Evolutionary conservation across 2,329 filamentous ascomycete species (phyloP).

Genomic region (Penicillium nordicum): DNA sequence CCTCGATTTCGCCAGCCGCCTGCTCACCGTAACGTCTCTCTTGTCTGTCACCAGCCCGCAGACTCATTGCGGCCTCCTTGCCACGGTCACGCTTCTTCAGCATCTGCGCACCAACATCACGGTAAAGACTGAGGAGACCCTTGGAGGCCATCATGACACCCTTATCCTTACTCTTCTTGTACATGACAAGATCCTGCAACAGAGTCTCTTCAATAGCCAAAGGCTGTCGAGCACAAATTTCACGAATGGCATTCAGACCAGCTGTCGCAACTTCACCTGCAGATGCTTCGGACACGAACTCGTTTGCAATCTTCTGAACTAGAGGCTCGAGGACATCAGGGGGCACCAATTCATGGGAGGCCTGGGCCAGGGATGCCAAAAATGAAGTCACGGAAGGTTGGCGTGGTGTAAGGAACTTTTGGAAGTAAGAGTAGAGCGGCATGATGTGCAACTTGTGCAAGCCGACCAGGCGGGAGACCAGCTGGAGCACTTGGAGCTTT

Average conservation of each 20-base stretch:
- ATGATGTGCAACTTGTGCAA: slow-evolving; percentile 89
- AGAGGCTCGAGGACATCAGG: slow-evolving; percentile 89
- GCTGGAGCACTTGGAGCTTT: slow-evolving; percentile 82
- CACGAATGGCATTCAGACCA: slow-evolving; percentile 89
- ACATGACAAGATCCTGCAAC: slow-evolving; percentile 93
- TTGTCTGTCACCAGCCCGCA: slow-evolving; percentile 71
- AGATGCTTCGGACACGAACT: slow-evolving; percentile 93
- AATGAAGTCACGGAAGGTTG: slow-evolving; percentile 92
- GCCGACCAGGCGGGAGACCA: slow-evolving; percentile 86
- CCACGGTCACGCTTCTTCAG: slow-evolving; percentile 86
- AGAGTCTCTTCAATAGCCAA: slow-evolving; percentile 94
- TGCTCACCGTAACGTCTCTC: slow-evolving; percentile 81
- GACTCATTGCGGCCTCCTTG: slow-evolving; percentile 80
- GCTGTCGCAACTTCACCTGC: slow-evolving; percentile 88
- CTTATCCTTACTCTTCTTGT: slow-evolving; percentile 96
- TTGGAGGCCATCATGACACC: slow-evolving; percentile 98
- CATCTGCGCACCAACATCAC: slow-evolving; percentile 86
- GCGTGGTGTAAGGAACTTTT: slow-evolving; percentile 82
- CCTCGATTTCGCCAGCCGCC: slow-evolving; percentile 77
- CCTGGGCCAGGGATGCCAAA: slow-evolving; percentile 86
- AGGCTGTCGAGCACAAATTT: slow-evolving; percentile 88
- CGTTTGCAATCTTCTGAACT: slow-evolving; percentile 92
- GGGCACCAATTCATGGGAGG: slow-evolving; percentile 84
- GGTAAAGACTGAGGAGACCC: slow-evolving; percentile 82
- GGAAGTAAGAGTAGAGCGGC: slow-evolving; percentile 91